Evolutionary conservation across 148 eudicot genomes (phyloP).

Genomic region (Rhododendron williamsianum): DNA sequence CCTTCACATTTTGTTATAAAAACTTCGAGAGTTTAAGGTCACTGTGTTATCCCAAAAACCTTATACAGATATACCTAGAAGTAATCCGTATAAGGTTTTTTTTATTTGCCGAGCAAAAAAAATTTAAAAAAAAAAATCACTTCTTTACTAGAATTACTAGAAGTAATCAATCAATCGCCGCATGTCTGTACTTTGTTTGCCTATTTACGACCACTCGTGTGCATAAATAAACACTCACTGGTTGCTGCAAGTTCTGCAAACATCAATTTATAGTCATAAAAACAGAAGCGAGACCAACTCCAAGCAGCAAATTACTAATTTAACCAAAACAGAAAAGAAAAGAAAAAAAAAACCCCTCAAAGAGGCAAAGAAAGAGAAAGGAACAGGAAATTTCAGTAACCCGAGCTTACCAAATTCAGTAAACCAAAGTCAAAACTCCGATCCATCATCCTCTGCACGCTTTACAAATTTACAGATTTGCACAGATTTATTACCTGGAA

Average conservation of each 20-base stretch:
- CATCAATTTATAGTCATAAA: neutral
- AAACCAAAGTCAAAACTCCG: neutral
- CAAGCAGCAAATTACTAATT: neutral
- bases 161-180: neutral
- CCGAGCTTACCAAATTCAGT: constrained; percentile 6
- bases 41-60: neutral
- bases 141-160: neutral
- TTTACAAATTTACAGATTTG: neutral
- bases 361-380: neutral
- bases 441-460: neutral
- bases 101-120: neutral
- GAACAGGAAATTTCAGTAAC: neutral
- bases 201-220: neutral
- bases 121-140: neutral
- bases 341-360: neutral
- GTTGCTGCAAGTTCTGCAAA: no score
- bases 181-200: neutral
- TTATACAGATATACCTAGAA: no score
- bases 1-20: neutral
- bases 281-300: neutral
- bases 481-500: neutral
- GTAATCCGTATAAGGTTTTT: no score
- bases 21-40: neutral
- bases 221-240: neutral
- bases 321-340: neutral